These are phyloP conservation scores for Candida dubliniensis DNA, from an alignment of 1,139 yeast species.

Conservation along the genomic window DNA sequence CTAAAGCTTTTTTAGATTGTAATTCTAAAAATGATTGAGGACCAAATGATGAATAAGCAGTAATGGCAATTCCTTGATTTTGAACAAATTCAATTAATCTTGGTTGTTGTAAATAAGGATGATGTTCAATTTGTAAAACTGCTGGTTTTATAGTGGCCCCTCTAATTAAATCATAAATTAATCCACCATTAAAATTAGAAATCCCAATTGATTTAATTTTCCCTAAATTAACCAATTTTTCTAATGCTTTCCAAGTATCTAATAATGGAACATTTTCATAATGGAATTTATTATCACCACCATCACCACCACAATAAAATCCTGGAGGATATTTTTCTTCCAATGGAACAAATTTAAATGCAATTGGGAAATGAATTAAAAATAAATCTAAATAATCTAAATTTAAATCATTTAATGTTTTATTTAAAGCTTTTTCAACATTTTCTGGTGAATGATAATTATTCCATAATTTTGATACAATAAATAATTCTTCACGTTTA, in stretches of 20 bases:
- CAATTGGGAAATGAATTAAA: conserved; percentile 81
- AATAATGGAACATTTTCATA: conserved; percentile 70
- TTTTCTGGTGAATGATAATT: conserved; percentile 65
- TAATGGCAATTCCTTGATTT: conserved; percentile 61
- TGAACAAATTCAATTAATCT: conserved; percentile 64
- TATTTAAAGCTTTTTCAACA: conserved; percentile 58
- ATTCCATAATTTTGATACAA: conserved; percentile 85
- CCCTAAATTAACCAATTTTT: conserved; percentile 57
- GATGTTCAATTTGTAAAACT: conserved; percentile 87
- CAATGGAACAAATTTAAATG: conserved; percentile 69
- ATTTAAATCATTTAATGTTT: conserved; percentile 61
- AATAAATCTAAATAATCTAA: conserved; percentile 72
- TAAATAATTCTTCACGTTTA: conserved; percentile 67
- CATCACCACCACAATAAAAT: conserved; percentile 63
- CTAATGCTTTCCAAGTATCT: conserved; percentile 82
- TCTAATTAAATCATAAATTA: conserved; percentile 72
- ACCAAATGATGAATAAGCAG: conserved; percentile 86
- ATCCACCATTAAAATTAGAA: conserved; percentile 74
- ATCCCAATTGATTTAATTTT: conserved; percentile 75
- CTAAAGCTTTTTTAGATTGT: conserved; percentile 51
- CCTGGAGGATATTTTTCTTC: conserved; percentile 78
- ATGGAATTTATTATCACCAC: conserved; percentile 54
- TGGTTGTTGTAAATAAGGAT: conserved; percentile 84
- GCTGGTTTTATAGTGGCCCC: conserved; percentile 75
- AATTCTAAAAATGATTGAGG: conserved; percentile 70